These are phyloP conservation scores for Podaxis pistillaris DNA, from an alignment of 768 basidiomycete genomes.

Conservation along the genomic window DNA sequence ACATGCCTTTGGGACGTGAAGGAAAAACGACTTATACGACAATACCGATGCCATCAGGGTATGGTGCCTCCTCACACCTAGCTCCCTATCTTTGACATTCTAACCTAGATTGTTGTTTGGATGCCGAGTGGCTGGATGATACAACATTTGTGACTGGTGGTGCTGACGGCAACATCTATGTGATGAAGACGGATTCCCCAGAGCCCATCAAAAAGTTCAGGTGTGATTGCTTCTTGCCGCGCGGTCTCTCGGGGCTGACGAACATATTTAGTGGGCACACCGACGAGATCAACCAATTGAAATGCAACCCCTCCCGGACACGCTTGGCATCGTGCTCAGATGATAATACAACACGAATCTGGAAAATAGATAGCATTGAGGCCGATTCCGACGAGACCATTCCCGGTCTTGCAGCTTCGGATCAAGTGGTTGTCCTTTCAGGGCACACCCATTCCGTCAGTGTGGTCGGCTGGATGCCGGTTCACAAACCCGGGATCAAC, in stretches of 20 bases:
- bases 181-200: slow-evolving; percentile 52
- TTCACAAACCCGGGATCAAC: slow-evolving; percentile 42
- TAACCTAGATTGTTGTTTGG: slow-evolving; percentile 67
- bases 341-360: slow-evolving; percentile 75
- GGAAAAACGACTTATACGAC: slow-evolving; percentile 56
- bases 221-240: slow-evolving; percentile 37
- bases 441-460: slow-evolving; percentile 71
- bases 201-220: slow-evolving; percentile 60
- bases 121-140: slow-evolving; percentile 78
- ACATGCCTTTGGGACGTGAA: slow-evolving; percentile 78
- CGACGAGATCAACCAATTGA: slow-evolving; percentile 78
- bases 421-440: slow-evolving; percentile 43
- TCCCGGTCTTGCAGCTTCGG: slow-evolving; percentile 37
- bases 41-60: slow-evolving; percentile 71
- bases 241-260: slow-evolving; percentile 1
- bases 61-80: slow-evolving; percentile 2
- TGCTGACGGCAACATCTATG: slow-evolving; percentile 61
- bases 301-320: slow-evolving; percentile 62
- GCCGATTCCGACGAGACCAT: slow-evolving; percentile 34
- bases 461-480: slow-evolving; percentile 68
- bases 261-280: slow-evolving; percentile 57
- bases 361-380: slow-evolving; percentile 57
- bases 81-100: slow-evolving; percentile 3
- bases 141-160: slow-evolving; percentile 72
- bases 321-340: slow-evolving; percentile 81